Evolutionary conservation across 1,284 basidiomycete genomes (phyloP).

Genomic region (Lentinula novae-zelandiae): DNA sequence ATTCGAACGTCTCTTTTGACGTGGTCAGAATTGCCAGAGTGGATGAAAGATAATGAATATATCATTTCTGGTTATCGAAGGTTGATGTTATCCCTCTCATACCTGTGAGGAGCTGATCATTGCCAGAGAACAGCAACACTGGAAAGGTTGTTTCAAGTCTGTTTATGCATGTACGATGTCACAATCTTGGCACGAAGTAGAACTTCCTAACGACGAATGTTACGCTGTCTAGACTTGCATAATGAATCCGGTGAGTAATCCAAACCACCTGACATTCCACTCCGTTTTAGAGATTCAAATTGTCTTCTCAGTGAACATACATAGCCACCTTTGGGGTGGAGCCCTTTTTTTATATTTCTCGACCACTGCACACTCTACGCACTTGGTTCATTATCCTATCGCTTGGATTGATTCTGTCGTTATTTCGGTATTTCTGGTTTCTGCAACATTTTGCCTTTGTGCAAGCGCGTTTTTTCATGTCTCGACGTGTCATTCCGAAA

Average conservation of each 20-base stretch:
- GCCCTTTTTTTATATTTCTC: conserved; percentile 64
- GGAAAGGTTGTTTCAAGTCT: conserved; percentile 64
- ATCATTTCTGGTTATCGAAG: conserved; percentile 72
- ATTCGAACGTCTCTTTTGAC: conserved; percentile 24
- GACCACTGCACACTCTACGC: conserved; percentile 44
- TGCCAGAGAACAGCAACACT: conserved; percentile 56
- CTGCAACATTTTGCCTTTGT: conserved; percentile 71
- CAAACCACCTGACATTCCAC: neutral
- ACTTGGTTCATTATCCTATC: conserved; percentile 47
- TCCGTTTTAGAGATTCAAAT: neutral
- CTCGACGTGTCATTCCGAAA: conserved; percentile 68
- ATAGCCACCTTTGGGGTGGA: conserved; percentile 80
- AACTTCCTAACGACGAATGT: conserved; percentile 14
- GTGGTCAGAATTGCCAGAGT: conserved; percentile 64
- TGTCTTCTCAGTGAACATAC: conserved; percentile 74
- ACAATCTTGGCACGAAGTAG: neutral
- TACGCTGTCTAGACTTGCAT: conserved; percentile 58
- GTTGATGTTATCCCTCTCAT: conserved; percentile 27
- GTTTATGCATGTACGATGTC: conserved; percentile 66
- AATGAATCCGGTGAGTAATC: conserved; percentile 68
- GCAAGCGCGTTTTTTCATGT: conserved; percentile 80
- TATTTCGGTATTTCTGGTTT: conserved; percentile 67
- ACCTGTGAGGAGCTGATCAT: conserved; percentile 1
- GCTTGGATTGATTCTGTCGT: conserved; percentile 65
- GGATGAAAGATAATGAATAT: conserved; percentile 76